A percentile compares a stretch with the other conserved stretches of the same genome.
Conservation (phyloP, 805 yeast genomes). For the Wickerhamiella lipophila region DNA sequence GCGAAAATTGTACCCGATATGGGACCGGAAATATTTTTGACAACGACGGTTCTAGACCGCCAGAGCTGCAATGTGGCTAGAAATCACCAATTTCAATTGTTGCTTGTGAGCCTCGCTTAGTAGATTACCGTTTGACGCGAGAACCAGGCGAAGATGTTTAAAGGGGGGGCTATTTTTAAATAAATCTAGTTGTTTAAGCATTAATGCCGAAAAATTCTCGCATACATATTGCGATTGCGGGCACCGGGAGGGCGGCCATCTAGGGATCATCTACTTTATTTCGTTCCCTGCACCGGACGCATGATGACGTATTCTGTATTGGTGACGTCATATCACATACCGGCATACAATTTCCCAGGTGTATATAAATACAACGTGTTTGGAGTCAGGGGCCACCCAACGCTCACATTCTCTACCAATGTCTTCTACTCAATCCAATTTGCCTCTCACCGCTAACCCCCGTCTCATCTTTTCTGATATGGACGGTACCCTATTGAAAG, state of each 20-base stretch:
- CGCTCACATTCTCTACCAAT: neutral
- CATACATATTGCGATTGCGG: no score
- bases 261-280: neutral
- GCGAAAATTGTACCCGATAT: neutral
- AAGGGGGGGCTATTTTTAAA: no score
- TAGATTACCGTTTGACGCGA: no score
- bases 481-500: slow-evolving; percentile 10
- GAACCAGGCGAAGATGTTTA: no score
- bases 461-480: slow-evolving; percentile 10
- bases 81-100: no score
- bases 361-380: neutral
- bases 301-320: neutral
- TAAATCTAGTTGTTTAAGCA: no score
- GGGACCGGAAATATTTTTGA: neutral
- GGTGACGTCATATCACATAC: slow-evolving; percentile 6
- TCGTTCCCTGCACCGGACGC: neutral
- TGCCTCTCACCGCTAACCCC: slow-evolving; percentile 5
- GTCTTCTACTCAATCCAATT: neutral
- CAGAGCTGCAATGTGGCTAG: no score
- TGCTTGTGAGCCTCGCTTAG: neutral
- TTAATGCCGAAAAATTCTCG: no score
- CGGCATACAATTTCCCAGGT: no score
- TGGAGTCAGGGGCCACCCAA: no score
- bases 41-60: neutral
- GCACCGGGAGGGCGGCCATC: neutral